A percentile compares a stretch with the other conserved stretches of the same genome.
Evolutionary conservation across 305 asterid species (phyloP).

Genomic region (Fraxinus ornus): DNA sequence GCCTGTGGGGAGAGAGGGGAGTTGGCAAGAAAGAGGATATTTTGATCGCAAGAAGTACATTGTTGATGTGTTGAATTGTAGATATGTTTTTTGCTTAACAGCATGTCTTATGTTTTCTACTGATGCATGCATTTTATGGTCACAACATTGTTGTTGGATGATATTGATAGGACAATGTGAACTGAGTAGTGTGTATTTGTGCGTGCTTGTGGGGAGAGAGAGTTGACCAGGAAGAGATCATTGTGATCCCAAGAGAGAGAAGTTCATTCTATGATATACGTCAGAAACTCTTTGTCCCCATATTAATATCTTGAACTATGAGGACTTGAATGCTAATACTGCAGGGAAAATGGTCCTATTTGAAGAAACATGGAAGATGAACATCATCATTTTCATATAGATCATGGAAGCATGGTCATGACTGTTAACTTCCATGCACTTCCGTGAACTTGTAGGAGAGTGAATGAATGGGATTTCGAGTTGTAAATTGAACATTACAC

Average conservation of each 20-base stretch:
- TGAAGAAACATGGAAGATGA: neutral
- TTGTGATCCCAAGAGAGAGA: neutral
- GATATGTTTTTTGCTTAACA: neutral
- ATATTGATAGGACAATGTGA: neutral
- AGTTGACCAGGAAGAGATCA: neutral
- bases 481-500: neutral
- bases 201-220: neutral
- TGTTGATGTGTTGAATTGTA: neutral
- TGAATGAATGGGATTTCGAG: neutral
- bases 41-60: neutral
- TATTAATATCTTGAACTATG: neutral
- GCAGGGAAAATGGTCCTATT: neutral
- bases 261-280: neutral
- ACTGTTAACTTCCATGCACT: neutral
- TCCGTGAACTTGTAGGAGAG: neutral
- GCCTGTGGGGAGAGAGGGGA: neutral
- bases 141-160: neutral
- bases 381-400: neutral
- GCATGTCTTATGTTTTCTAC: neutral
- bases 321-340: slow-evolving; percentile 9
- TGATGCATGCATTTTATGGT: neutral
- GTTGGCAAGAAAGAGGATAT: neutral
- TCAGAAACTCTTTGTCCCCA: neutral
- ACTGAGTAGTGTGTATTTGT: neutral
- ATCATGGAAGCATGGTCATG: neutral